phyloP scores from a whole-genome alignment of 2,329 filamentous ascomycete species.

The Colletotrichum sublineola region DNA sequence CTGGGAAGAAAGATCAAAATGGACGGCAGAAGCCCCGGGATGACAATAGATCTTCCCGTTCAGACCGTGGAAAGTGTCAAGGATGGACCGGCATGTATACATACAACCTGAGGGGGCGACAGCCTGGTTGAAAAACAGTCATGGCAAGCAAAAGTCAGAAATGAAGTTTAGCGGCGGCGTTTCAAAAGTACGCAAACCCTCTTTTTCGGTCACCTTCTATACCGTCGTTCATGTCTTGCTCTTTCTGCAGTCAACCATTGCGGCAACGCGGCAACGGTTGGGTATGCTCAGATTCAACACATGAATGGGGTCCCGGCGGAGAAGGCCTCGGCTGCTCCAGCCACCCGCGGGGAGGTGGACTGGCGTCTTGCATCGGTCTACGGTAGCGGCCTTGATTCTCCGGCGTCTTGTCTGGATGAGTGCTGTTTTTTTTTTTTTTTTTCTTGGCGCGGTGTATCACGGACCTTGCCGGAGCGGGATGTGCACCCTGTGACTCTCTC shows the following conservation, averaged over 20 bases:
- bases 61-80: conserved; percentile 12
- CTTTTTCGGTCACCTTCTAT: background rate
- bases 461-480: background rate
- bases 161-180: background rate
- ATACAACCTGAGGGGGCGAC: conserved; percentile 3
- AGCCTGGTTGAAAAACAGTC: conserved; percentile 1
- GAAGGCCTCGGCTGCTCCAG: background rate
- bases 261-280: background rate
- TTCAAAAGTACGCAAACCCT: background rate
- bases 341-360: background rate
- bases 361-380: background rate
- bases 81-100: conserved; percentile 25
- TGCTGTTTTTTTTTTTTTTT: background rate
- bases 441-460: background rate
- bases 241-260: background rate
- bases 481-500: background rate
- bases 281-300: background rate
- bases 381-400: background rate
- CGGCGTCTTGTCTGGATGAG: background rate
- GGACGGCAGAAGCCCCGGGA: conserved; percentile 7
- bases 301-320: background rate
- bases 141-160: conserved; percentile 12
- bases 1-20: background rate
- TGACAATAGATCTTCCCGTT: conserved; percentile 28
- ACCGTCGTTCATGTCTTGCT: background rate